Base-by-base conservation (phyloP, 768 basidiomycete genomes). In the Coprinopsis cinerea region DNA sequence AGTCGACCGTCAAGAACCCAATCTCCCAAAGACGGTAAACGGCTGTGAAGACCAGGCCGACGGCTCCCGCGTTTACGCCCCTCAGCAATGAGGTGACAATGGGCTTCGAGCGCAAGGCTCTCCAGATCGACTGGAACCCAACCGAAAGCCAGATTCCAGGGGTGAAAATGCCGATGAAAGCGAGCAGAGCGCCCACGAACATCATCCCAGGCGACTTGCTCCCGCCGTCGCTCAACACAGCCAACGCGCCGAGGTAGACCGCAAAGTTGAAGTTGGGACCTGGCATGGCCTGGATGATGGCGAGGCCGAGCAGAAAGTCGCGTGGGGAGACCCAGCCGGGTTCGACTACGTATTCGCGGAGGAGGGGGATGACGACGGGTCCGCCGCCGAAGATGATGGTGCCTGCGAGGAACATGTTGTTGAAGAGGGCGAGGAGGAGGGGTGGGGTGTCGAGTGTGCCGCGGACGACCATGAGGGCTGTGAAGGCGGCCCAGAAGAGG, bases 261-360 rank as follows among this genome's bases (percentile, higher is more conserved):
- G 72, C 70, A 50, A 74, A 79, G 63, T 76, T 75, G 62, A 81
- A 81, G 59, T 78, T 78, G 20, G 79, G 79, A 3, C 79, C 79
- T 1, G 75, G 76, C 55, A 74, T 61, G 9, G 71, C 73, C 57
- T 72, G 75, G 42, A 74, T 66, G 41, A 77, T 68, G 18, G 77
- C 77, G 24, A 78, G 66, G 5, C 77, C 77, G 25, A 79, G 63
- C 20, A 81, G 64, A 57, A 81, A 80, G 61, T 81, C 76, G 39
- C 76, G 67, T 7, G 75, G 68, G 18, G 69, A 66, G 24, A 81
- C 77, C 76, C 76, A 77, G 18, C 72, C 74, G 26, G 66, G 65
- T 18, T 71, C 67, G 22, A 81, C 78, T 1, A 72, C 70, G 55
- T 81, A 81, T 46, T 69, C 70, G 24, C 74, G 64, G 14, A 79